Evolutionary conservation across 306 rosid genomes (phyloP).

Genomic region (Sicyos edulis): DNA sequence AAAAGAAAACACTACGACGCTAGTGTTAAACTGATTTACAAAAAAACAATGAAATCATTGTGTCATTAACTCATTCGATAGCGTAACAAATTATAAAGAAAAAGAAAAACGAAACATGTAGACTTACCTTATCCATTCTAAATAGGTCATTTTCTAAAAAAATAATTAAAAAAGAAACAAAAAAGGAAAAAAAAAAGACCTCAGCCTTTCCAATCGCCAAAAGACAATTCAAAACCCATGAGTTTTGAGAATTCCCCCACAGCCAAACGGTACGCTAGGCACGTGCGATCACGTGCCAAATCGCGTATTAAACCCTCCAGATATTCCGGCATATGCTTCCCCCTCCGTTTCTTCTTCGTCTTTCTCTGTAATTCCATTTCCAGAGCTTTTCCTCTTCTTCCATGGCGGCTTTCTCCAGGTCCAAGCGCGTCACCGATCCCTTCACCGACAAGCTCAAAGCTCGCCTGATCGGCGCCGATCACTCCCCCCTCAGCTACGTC

Average conservation of each 20-base stretch:
- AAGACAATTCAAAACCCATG: background rate
- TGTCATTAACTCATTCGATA: no score
- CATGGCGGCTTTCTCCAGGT: constrained; percentile 33
- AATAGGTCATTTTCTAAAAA: background rate
- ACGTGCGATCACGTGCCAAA: constrained; percentile 9
- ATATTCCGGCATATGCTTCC: constrained; percentile 11
- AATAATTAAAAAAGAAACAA: background rate
- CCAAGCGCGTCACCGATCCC: constrained; percentile 59
- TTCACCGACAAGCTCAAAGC: constrained; percentile 58
- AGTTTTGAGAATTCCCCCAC: background rate
- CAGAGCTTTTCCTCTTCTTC: background rate
- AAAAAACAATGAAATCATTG: no score
- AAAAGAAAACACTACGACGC: no score
- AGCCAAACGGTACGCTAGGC: background rate
- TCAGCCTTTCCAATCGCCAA: constrained; percentile 18
- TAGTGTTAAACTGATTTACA: no score
- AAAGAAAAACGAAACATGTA: background rate
- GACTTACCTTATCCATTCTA: constrained; percentile 13
- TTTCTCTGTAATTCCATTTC: no score
- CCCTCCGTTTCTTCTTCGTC: background rate
- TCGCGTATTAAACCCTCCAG: background rate
- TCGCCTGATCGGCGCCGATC: constrained; percentile 41
- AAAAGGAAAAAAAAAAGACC: background rate
- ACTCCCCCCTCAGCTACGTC: constrained; percentile 28
- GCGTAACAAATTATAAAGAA: background rate